Evolutionary conservation across 139 green algal species (phyloP).

Genomic region (Dunaliella sp.): DNA sequence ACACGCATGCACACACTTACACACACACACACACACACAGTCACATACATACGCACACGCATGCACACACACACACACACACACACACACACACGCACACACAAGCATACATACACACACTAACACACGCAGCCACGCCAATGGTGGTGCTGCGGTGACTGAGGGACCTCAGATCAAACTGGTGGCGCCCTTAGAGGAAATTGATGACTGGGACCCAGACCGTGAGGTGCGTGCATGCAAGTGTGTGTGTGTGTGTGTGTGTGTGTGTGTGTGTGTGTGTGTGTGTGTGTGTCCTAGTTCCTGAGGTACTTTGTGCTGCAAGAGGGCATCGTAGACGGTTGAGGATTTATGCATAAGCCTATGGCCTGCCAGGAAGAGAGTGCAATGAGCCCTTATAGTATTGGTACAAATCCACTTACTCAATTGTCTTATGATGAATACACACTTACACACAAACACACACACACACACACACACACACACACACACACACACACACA

Average conservation of each 20-base stretch:
- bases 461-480: not conserved
- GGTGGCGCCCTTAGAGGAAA: conserved; percentile 4
- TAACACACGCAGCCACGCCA: not conserved
- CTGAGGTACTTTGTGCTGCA: no score
- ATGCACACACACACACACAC: conserved; percentile 1
- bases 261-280: no score
- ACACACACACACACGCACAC: not conserved
- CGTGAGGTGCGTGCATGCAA: not conserved
- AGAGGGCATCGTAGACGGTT: no score
- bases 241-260: no score
- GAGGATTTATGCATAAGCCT: no score
- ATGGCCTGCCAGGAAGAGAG: no score
- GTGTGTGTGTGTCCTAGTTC: no score
- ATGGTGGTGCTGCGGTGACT: no score
- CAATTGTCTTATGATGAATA: no score
- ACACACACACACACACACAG: not conserved
- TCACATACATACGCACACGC: not conserved
- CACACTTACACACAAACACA: not conserved
- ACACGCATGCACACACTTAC: not conserved
- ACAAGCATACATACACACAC: not conserved
- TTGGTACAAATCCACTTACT: no score
- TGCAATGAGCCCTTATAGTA: no score
- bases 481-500: not conserved
- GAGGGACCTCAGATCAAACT: conserved; percentile 13
- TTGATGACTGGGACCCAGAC: conserved; percentile 11